Percentiles rank a stretch among this genome's conserved stretches.
Evolutionary conservation across 371 early-diverging fungal species (phyloP).

Genomic region (Basidiobolus meristosporus): DNA sequence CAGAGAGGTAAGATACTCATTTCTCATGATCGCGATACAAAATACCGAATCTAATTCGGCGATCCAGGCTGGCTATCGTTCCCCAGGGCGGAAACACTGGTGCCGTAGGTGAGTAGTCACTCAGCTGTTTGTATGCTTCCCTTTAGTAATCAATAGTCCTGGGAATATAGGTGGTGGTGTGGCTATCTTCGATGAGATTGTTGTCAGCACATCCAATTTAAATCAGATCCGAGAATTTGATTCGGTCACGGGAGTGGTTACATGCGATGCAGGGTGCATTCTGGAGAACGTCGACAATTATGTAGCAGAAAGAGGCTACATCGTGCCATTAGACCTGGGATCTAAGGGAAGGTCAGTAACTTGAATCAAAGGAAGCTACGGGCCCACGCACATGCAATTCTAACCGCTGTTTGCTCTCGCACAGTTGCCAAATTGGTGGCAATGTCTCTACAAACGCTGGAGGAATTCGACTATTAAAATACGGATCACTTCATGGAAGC

Average conservation of each 20-base stretch:
- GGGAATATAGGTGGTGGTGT: conserved; percentile 90
- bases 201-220: conserved; percentile 56
- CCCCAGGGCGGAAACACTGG: conserved; percentile 97
- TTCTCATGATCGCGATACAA: no score
- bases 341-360: conserved; percentile 90
- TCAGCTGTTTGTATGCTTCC: no score
- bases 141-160: no score
- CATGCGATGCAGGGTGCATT: conserved; percentile 77
- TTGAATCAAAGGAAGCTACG: no score
- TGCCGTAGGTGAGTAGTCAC: no score
- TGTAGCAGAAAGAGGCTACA: conserved; percentile 53
- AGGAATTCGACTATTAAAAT: conserved; percentile 74
- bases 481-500: conserved; percentile 83
- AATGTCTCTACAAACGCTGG: conserved; percentile 94
- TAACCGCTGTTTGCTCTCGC: no score
- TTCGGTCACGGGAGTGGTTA: conserved; percentile 51
- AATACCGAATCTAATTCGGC: not conserved
- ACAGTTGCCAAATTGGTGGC: conserved; percentile 84
- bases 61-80: conserved; percentile 61
- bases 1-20: conserved; percentile 18
- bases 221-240: conserved; percentile 62
- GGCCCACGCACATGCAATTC: no score
- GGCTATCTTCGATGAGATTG: conserved; percentile 85
- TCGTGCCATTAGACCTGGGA: conserved; percentile 86
- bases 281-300: conserved; percentile 65